phyloP scores from a whole-genome alignment of 2,329 filamentous ascomycete genomes.

The Cercospora zeae-maydis region DNA sequence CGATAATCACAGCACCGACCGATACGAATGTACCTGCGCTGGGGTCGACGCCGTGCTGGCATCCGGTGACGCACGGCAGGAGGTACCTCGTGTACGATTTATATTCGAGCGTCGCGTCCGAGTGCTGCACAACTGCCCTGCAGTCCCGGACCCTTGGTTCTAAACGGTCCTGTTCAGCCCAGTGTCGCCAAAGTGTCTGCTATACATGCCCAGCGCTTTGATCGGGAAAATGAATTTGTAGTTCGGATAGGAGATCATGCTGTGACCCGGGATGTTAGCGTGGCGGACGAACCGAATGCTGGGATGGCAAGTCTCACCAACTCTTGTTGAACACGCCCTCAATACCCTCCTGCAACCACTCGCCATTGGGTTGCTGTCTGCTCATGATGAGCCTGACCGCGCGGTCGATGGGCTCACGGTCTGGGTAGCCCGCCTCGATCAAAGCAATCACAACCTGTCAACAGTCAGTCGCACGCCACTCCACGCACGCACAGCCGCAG shows the following conservation, averaged over 20 bases:
- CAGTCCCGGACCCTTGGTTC: slow-evolving; percentile 10
- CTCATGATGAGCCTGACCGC: slow-evolving; percentile 79
- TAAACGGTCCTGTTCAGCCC: slow-evolving; percentile 16
- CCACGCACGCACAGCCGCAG: slow-evolving; percentile 56
- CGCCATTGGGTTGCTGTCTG: slow-evolving; percentile 80
- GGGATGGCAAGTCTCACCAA: slow-evolving; percentile 55
- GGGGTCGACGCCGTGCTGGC: slow-evolving; percentile 9
- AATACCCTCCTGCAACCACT: slow-evolving; percentile 93
- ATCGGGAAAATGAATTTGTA: slow-evolving; percentile 97
- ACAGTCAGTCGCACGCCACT: slow-evolving; percentile 21
- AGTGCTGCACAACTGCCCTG: slow-evolving; percentile 3
- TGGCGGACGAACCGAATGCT: slow-evolving; percentile 11
- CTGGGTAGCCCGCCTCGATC: slow-evolving; percentile 76
- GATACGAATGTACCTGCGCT: slow-evolving; percentile 23
- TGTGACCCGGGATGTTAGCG: slow-evolving; percentile 36
- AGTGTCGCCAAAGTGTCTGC: slow-evolving; percentile 65
- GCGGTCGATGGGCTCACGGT: slow-evolving; percentile 66
- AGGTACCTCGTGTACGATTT: slow-evolving; percentile 9
- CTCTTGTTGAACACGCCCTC: slow-evolving; percentile 99
- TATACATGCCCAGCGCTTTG: slow-evolving; percentile 89
- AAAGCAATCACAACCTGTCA: slow-evolving; percentile 57
- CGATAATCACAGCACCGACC: slow-evolving; percentile 8
- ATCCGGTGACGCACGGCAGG: not conserved
- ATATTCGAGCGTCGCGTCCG: slow-evolving; percentile 14
- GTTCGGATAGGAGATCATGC: slow-evolving; percentile 98